Evolutionary conservation across 192 early-diverging fungal genomes (phyloP), one percentile per base, ranked within the genome.

Genomic region (Coemansia sp.): DNA sequence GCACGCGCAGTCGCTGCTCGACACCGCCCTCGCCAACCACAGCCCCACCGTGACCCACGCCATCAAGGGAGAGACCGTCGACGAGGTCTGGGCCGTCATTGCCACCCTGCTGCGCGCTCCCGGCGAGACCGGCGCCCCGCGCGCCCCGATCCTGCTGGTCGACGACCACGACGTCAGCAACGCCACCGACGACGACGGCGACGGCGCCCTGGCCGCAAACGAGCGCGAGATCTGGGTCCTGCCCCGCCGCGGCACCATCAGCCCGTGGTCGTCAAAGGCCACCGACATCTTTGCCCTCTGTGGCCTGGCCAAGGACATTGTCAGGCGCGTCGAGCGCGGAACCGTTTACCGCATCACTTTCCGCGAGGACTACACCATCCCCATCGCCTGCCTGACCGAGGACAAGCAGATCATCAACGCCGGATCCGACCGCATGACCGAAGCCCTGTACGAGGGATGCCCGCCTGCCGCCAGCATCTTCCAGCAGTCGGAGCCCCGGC

Each of bases 211-310:
- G 9, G 26, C 8, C 3, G 15, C 34, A 0, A 50, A 30, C n/a
- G 67, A 57, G 47, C 50, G 58, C 27, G 26, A 29, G 35, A 46
- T 93, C 27, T 65, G 86, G 61, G 89, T 97, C 26, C 64, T 97
- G 42, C 97, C 97, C 2, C 83, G 95, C 11, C 78, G 80, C 50
- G 97, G 97, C 22, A 99, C 95, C 19, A 99, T 99, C 55, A 94
- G 93, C 8, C 97, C 97, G 14, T 99, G 97, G 97, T 95, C 94
- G 15, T 94, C 92, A 44, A 99, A 99, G 82, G 97, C 97, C 2
- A 97, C 95, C 15, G 95, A 99, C 58, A 99, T 99, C 74, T 91
- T 91, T 13, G 79, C 83, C 25, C 85, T 90, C 35, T 98, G 95
- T 73, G 93, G 91, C 34, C 80, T 99, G 17, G 67, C 77, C 27